Evolutionary conservation across 2,329 filamentous ascomycete genomes (phyloP).

Genomic region (Akanthomyces dipterigenus): DNA sequence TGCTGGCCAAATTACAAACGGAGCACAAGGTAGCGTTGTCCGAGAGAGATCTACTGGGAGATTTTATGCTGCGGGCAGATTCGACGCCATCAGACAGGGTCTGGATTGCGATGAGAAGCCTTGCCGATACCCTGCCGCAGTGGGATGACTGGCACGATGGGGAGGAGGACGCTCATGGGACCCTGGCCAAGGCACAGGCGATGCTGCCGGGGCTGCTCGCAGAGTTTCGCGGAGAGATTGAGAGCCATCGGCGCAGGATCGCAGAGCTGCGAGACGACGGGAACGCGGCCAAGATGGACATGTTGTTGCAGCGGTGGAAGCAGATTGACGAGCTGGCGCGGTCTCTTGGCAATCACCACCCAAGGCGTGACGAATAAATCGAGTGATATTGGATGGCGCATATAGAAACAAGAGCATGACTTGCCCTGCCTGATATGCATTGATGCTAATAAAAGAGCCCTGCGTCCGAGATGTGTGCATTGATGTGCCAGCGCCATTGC

Average conservation of each 20-base stretch:
- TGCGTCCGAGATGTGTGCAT: not conserved
- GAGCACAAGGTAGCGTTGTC: not conserved
- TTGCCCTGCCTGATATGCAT: conserved; percentile 1
- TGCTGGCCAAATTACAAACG: not conserved
- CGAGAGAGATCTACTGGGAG: not conserved
- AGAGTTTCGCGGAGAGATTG: not conserved
- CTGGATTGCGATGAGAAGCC: not conserved
- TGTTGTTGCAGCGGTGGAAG: not conserved
- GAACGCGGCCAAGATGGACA: not conserved
- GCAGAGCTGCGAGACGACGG: not conserved
- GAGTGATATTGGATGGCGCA: not conserved
- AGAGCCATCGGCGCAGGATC: not conserved
- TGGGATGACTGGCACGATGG: not conserved
- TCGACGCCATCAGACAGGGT: not conserved
- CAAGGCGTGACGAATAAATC: not conserved
- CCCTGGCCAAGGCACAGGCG: not conserved
- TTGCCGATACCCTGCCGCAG: not conserved
- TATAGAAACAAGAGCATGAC: not conserved
- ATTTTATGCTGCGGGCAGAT: not conserved
- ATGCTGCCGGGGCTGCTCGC: not conserved
- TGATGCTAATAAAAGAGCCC: not conserved
- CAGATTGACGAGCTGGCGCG: not conserved
- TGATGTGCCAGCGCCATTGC: conserved; percentile 9
- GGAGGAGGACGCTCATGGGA: not conserved
- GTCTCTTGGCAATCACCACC: not conserved